These are phyloP conservation scores for Vinca minor DNA, from an alignment of 257 asterid genomes.

Conservation along the genomic window DNA sequence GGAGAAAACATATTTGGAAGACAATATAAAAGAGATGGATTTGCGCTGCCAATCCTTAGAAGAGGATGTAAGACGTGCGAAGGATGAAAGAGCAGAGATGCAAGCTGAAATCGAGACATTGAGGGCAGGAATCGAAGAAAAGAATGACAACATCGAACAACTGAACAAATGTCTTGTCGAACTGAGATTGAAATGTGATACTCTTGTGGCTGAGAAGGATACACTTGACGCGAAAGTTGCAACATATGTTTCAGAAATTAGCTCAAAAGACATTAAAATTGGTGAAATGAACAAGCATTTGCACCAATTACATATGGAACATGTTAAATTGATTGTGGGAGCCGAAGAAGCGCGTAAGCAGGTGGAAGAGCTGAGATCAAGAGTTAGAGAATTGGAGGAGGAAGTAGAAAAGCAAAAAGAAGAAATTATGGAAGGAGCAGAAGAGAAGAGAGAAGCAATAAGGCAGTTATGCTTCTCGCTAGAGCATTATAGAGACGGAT, in stretches of 20 bases:
- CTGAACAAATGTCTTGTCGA: conserved; percentile 27
- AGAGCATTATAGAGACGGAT: conserved; percentile 66
- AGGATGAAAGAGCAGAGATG: conserved; percentile 43
- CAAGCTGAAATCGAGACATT: conserved; percentile 48
- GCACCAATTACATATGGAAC: conserved; percentile 55
- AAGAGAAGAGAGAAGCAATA: conserved; percentile 84
- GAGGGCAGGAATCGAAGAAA: conserved; percentile 37
- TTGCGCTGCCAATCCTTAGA: conserved; percentile 61
- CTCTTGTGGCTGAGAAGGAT: conserved; percentile 28
- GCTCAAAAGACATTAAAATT: conserved; percentile 37
- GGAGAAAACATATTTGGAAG: conserved; percentile 58
- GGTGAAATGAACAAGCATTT: conserved; percentile 42
- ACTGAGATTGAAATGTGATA: conserved; percentile 24
- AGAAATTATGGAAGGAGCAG: conserved; percentile 53
- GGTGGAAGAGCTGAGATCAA: conserved; percentile 32
- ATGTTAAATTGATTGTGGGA: conserved; percentile 32
- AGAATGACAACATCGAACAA: conserved; percentile 32
- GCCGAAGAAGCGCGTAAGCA: conserved; percentile 33
- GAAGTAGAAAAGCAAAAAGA: conserved; percentile 48
- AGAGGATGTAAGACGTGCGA: conserved; percentile 57
- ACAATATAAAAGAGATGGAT: conserved; percentile 56
- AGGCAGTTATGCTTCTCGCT: conserved; percentile 78
- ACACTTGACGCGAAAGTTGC: conserved; percentile 29
- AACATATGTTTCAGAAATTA: conserved; percentile 25
- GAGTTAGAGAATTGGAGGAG: conserved; percentile 45